Conservation (phyloP, 1,284 basidiomycete genomes). For the Inonotus hispidus region DNA sequence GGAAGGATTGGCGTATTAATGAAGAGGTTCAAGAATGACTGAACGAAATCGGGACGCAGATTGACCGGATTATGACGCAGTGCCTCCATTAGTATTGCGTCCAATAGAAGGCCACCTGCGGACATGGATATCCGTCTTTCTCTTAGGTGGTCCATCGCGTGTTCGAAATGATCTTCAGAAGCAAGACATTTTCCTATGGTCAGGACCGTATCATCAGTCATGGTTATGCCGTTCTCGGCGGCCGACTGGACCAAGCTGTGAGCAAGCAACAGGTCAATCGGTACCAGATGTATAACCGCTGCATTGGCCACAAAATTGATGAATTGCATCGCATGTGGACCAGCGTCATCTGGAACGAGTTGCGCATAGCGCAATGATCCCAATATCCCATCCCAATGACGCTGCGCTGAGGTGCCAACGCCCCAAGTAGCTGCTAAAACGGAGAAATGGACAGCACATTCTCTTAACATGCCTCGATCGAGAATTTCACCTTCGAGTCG, state of each 20-base stretch:
- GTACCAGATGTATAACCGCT: neutral
- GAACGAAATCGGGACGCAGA: neutral
- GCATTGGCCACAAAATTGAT: neutral
- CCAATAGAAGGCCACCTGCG: conserved; percentile 2
- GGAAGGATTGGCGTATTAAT: conserved; percentile 1
- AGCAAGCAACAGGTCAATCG: conserved; percentile 3
- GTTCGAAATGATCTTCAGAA: conserved; percentile 4
- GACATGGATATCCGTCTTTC: neutral
- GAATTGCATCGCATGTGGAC: neutral
- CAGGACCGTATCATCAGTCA: neutral
- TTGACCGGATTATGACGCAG: neutral
- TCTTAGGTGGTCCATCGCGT: conserved; percentile 4
- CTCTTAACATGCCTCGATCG: neutral
- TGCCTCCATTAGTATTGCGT: neutral
- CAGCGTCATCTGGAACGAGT: conserved; percentile 7
- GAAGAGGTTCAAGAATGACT: conserved; percentile 2
- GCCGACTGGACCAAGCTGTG: conserved; percentile 2
- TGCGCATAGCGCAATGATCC: neutral
- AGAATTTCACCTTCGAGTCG: conserved; percentile 1
- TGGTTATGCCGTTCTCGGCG: neutral
- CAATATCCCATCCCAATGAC: conserved; percentile 10
- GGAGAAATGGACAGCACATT: conserved; percentile 6
- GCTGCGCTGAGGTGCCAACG: neutral
- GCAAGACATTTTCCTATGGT: conserved; percentile 6
- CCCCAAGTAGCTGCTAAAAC: neutral